phyloP scores from a whole-genome alignment of 176 grass and related monocot species.

The Paspalum notatum region DNA sequence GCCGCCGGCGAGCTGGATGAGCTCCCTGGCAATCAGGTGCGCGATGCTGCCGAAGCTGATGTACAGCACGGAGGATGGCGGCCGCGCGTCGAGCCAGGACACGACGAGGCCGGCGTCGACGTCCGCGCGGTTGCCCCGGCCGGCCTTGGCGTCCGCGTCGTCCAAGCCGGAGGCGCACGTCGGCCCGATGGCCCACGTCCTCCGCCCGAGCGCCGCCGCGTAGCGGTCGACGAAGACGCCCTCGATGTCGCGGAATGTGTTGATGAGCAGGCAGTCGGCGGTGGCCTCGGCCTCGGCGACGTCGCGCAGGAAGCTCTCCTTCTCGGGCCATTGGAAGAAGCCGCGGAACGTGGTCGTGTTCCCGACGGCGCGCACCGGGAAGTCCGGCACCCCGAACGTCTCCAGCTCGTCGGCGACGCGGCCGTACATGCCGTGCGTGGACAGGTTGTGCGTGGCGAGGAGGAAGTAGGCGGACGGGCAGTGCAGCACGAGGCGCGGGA shows the following conservation, averaged over 20 bases:
- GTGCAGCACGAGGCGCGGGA: slow-evolving; percentile 37
- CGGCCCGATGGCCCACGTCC: slow-evolving; percentile 57
- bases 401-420: slow-evolving; percentile 22
- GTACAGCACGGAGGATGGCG: slow-evolving; percentile 51
- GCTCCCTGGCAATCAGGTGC: slow-evolving; percentile 31
- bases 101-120: slow-evolving; percentile 17
- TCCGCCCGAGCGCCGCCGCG: slow-evolving; percentile 34
- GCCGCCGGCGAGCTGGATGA: slow-evolving; percentile 39
- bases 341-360: slow-evolving; percentile 28
- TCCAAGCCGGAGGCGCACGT: slow-evolving; percentile 5
- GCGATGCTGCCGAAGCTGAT: slow-evolving; percentile 57
- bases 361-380: slow-evolving; percentile 42
- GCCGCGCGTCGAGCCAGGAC: slow-evolving; percentile 49
- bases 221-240: slow-evolving; percentile 44
- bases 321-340: slow-evolving; percentile 37
- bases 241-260: slow-evolving; percentile 58
- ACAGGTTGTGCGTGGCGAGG: slow-evolving; percentile 34
- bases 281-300: slow-evolving; percentile 22
- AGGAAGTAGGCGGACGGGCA: slow-evolving; percentile 48
- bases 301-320: slow-evolving; percentile 8
- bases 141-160: slow-evolving; percentile 23
- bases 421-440: slow-evolving; percentile 36
- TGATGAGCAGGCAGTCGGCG: slow-evolving; percentile 57
- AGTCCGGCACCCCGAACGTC: slow-evolving; percentile 48
- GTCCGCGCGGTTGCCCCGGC: slow-evolving; percentile 38